A percentile compares a stretch with the other conserved stretches of the same genome.
Conservation (phyloP, 2,329 filamentous ascomycete species). For the Venturia effusa region DNA sequence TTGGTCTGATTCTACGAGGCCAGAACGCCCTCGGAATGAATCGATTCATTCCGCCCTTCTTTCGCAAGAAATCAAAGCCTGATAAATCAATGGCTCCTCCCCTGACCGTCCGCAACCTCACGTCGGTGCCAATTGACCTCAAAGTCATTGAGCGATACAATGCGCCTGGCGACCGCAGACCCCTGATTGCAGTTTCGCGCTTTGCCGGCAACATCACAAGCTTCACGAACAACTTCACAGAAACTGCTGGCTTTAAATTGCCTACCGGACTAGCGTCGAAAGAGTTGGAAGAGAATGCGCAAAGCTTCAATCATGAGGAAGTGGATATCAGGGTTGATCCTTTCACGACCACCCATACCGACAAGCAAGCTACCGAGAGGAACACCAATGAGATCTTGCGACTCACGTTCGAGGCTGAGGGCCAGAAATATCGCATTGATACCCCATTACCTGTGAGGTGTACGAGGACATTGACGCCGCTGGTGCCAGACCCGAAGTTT, state of each 20-base stretch:
- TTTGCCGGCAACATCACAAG: slow-evolving; percentile 20
- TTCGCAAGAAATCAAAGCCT: slow-evolving; percentile 2
- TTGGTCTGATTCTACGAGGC: neutral
- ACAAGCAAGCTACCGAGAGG: slow-evolving; percentile 48
- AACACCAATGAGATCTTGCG: slow-evolving; percentile 55
- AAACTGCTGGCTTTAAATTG: slow-evolving; percentile 13
- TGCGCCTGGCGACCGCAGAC: slow-evolving; percentile 32
- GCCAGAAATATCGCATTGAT: slow-evolving; percentile 61
- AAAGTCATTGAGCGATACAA: slow-evolving; percentile 65
- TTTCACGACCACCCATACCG: slow-evolving; percentile 55
- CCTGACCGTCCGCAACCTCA: slow-evolving; percentile 75
- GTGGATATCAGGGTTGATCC: slow-evolving; percentile 54
- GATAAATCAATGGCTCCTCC: slow-evolving; percentile 19
- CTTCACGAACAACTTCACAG: slow-evolving; percentile 37
- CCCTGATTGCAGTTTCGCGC: slow-evolving; percentile 15
- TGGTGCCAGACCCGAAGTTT: slow-evolving; percentile 28
- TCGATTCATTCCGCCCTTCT: neutral
- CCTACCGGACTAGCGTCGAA: slow-evolving; percentile 28
- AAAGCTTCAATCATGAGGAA: slow-evolving; percentile 51
- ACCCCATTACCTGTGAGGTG: slow-evolving; percentile 45
- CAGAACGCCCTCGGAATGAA: neutral
- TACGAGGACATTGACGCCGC: slow-evolving; percentile 26
- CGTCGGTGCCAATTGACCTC: slow-evolving; percentile 60
- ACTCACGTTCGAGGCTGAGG: slow-evolving; percentile 58
- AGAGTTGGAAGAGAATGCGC: slow-evolving; percentile 42